Evolutionary conservation across 768 basidiomycete species (phyloP).

Genomic region (Lepiota brunneoincarnata): DNA sequence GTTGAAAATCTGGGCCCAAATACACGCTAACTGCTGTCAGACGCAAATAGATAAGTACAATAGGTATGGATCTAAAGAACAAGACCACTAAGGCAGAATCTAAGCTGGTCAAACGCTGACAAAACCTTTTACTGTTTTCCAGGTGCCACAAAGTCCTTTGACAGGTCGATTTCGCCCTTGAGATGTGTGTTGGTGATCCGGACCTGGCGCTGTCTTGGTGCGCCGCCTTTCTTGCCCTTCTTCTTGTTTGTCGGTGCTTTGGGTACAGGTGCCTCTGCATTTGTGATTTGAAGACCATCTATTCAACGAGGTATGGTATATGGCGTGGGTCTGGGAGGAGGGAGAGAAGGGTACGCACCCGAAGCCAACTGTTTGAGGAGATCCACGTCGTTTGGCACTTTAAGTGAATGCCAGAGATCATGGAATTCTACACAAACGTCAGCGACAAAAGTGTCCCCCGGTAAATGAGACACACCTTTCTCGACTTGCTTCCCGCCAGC

Average conservation of each 20-base stretch:
- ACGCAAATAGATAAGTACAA: too few relatives aligned
- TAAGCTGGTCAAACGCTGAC: neutral
- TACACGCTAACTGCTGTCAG: too few relatives aligned
- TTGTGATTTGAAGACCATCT: constrained; percentile 83
- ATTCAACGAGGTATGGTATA: too few relatives aligned
- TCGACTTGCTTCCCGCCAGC: constrained; percentile 71
- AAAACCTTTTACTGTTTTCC: constrained; percentile 23
- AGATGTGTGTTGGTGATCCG: constrained; percentile 89
- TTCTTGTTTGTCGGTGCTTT: constrained; percentile 57
- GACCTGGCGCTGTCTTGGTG: constrained; percentile 68
- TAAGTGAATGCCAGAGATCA: constrained; percentile 83
- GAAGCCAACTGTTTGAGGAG: constrained; percentile 73
- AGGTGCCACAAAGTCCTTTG: constrained; percentile 59
- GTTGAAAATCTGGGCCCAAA: too few relatives aligned
- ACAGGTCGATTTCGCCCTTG: constrained; percentile 82
- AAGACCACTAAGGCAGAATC: too few relatives aligned
- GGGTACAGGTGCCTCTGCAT: constrained; percentile 56
- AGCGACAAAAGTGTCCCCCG: too few relatives aligned
- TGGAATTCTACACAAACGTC: constrained; percentile 62
- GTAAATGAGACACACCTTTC: constrained; percentile 53
- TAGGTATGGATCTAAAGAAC: too few relatives aligned
- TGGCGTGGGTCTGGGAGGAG: too few relatives aligned
- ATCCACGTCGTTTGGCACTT: constrained; percentile 85
- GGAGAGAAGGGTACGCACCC: constrained; percentile 37
- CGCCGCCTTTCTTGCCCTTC: constrained; percentile 82